These are phyloP conservation scores for Ceraceosorus guamensis DNA, from an alignment of 1,284 basidiomycete genomes.

Conservation along the genomic window DNA sequence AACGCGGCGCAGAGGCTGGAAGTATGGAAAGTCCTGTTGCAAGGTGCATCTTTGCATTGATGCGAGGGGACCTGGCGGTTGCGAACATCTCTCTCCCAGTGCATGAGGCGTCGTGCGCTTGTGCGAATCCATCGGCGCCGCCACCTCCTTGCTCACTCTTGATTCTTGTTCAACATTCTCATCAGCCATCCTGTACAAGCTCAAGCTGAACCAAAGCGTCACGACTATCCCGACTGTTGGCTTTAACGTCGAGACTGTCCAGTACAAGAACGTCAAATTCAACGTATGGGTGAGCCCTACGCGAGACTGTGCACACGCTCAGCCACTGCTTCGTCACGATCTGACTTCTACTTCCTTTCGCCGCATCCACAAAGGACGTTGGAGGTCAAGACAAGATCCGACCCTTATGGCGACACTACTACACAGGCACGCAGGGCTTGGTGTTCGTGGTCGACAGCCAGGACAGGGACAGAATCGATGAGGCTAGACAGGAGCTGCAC, in stretches of 20 bases:
- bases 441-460: conserved; percentile 99
- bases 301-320: not conserved
- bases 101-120: too few relatives aligned
- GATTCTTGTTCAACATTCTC: conserved; percentile 46
- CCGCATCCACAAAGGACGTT: conserved; percentile 58
- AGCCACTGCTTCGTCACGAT: not conserved
- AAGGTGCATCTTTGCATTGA: too few relatives aligned
- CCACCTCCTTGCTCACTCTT: too few relatives aligned
- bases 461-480: conserved; percentile 97
- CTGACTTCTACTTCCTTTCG: not conserved
- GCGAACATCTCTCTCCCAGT: too few relatives aligned
- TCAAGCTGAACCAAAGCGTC: conserved; percentile 98
- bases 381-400: conserved; percentile 63
- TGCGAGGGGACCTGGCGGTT: too few relatives aligned
- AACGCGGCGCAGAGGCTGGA: too few relatives aligned
- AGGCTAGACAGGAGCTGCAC: conserved; percentile 98
- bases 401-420: conserved; percentile 99
- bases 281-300: conserved; percentile 69
- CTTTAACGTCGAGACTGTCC: conserved; percentile 84
- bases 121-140: too few relatives aligned
- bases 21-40: too few relatives aligned
- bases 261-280: conserved; percentile 99
- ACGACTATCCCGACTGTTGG: conserved; percentile 96
- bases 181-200: conserved; percentile 83
- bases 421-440: conserved; percentile 99